Percentiles rank a stretch among this genome's conserved stretches.
Evolutionary conservation across 164 flowering plant genomes (phyloP).

Genomic region (Vitis rupestris): DNA sequence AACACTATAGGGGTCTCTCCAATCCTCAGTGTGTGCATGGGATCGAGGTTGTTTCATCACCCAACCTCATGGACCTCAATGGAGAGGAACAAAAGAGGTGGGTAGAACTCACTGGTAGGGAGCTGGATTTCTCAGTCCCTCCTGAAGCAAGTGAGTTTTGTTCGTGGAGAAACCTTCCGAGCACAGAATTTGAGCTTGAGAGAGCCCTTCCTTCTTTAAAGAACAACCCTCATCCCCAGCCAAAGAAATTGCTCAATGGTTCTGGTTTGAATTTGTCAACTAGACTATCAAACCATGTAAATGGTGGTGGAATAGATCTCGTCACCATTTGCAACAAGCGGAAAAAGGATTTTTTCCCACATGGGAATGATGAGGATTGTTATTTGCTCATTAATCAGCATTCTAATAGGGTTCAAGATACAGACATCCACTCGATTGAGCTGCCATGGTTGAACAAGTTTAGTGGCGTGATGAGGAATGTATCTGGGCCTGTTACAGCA

Average conservation of each 20-base stretch:
- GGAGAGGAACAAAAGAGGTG: slow-evolving; percentile 39
- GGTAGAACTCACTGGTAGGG: slow-evolving; percentile 37
- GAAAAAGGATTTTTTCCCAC: slow-evolving; percentile 17
- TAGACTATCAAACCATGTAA: slow-evolving; percentile 13
- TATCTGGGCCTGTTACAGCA: slow-evolving; percentile 41
- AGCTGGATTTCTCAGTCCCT: slow-evolving; percentile 31
- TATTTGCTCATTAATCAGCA: slow-evolving; percentile 6
- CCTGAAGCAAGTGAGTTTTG: slow-evolving; percentile 31
- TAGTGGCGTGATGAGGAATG: slow-evolving; percentile 39
- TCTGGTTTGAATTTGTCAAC: slow-evolving; percentile 15
- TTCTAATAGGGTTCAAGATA: slow-evolving; percentile 18
- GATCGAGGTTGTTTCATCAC: slow-evolving; percentile 28
- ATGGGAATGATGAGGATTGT: slow-evolving; percentile 12
- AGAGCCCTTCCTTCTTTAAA: slow-evolving; percentile 15
- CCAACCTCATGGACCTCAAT: slow-evolving; percentile 28
- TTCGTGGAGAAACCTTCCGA: slow-evolving; percentile 22
- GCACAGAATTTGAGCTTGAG: slow-evolving; percentile 21
- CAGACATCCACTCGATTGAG: slow-evolving; percentile 25
- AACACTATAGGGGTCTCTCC: slow-evolving; percentile 36
- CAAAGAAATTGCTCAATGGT: slow-evolving; percentile 17
- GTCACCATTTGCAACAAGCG: slow-evolving; percentile 14
- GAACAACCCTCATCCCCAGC: slow-evolving; percentile 1
- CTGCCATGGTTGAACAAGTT: slow-evolving; percentile 37
- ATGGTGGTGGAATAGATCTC: slow-evolving; percentile 16
- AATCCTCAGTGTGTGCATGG: slow-evolving; percentile 44